Percentiles rank a stretch among this genome's conserved stretches.
phyloP scores from a whole-genome alignment of 1,284 basidiomycete species.

The Malassezia slooffiae region DNA sequence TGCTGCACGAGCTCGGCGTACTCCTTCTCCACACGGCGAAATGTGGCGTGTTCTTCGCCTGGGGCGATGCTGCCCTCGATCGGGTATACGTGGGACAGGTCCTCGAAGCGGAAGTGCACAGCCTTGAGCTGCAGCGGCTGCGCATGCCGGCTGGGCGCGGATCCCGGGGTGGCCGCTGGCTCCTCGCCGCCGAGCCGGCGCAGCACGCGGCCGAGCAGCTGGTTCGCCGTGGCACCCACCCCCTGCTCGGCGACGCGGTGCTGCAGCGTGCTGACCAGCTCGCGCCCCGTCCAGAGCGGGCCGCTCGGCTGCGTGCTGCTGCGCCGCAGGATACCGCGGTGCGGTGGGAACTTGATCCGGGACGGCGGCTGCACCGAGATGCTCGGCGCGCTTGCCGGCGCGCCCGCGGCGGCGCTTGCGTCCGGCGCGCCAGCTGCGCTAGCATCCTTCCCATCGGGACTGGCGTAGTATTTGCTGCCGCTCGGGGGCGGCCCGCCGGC shows the following conservation, averaged over 20 bases:
- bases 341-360: too few species aligned
- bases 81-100: slow-evolving; percentile 41
- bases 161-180: slow-evolving; percentile 16
- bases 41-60: slow-evolving; percentile 34
- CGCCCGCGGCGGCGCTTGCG: too few species aligned
- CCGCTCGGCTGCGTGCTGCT: slow-evolving; percentile 26
- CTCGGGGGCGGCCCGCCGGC: too few species aligned
- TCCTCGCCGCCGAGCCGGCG: slow-evolving; percentile 27
- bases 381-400: too few species aligned
- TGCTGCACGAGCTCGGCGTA: slow-evolving; percentile 16
- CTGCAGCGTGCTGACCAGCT: slow-evolving; percentile 38
- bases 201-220: slow-evolving; percentile 33
- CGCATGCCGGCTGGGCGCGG: not conserved
- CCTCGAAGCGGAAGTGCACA: slow-evolving; percentile 40
- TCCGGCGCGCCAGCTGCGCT: too few species aligned
- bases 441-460: too few species aligned
- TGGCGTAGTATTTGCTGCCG: too few species aligned
- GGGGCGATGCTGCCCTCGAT: slow-evolving; percentile 34
- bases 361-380: too few species aligned
- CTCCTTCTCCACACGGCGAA: slow-evolving; percentile 33
- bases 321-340: too few species aligned
- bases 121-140: slow-evolving; percentile 28
- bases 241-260: slow-evolving; percentile 40
- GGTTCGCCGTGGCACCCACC: slow-evolving; percentile 26
- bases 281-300: slow-evolving; percentile 36